These are phyloP conservation scores for Skeletonema tropicum DNA, from an alignment of 108 stramenopile genomes.

Conservation along the genomic window DNA sequence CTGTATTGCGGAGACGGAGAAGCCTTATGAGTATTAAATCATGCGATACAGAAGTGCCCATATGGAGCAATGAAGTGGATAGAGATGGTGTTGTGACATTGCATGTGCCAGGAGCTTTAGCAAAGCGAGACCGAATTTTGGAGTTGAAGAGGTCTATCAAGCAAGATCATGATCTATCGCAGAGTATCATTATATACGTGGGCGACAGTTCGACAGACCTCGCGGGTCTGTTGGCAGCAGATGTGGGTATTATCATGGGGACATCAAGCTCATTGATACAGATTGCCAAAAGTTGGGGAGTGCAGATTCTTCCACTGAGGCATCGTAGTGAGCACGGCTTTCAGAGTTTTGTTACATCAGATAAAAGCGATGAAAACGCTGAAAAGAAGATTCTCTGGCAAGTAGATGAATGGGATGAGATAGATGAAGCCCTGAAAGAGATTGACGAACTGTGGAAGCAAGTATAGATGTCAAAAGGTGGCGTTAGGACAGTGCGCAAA, in stretches of 20 bases:
- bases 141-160: slow-evolving; percentile 35
- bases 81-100: slow-evolving; percentile 47
- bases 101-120: slow-evolving; percentile 57
- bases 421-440: slow-evolving; percentile 36
- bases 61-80: slow-evolving; percentile 65
- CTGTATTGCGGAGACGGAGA: slow-evolving; percentile 22
- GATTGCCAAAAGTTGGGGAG: slow-evolving; percentile 44
- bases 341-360: not conserved
- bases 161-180: slow-evolving; percentile 1
- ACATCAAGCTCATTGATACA: slow-evolving; percentile 31
- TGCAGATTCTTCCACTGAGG: slow-evolving; percentile 36
- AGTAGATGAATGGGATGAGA: slow-evolving; percentile 39
- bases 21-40: slow-evolving; percentile 11
- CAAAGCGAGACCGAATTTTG: slow-evolving; percentile 50
- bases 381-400: slow-evolving; percentile 25
- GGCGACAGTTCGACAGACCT: slow-evolving; percentile 66
- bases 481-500: too few relatives aligned
- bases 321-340: slow-evolving; percentile 32
- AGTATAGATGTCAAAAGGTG: not conserved
- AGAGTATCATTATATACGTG: slow-evolving; percentile 51
- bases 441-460: slow-evolving; percentile 29
- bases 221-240: slow-evolving; percentile 55
- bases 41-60: slow-evolving; percentile 44
- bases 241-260: slow-evolving; percentile 63
- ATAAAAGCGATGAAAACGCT: not conserved